Evolutionary conservation across 1,139 yeast genomes (phyloP).

Genomic region (Hansenula lynferdii): DNA sequence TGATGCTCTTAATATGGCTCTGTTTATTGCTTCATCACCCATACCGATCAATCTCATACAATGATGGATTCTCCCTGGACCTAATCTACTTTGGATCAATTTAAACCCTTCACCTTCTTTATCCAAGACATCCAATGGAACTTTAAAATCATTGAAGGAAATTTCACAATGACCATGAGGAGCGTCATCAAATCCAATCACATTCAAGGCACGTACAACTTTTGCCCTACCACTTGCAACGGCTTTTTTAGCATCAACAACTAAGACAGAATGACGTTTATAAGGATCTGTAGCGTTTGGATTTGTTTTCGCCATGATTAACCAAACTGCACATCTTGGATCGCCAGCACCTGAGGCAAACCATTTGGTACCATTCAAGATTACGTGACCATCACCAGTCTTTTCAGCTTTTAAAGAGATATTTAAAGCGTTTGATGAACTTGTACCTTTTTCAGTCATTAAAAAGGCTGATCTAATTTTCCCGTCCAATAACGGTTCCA

Average conservation of each 20-base stretch:
- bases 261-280: slow-evolving; percentile 55
- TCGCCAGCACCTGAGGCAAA: slow-evolving; percentile 77
- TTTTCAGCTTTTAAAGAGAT: slow-evolving; percentile 45
- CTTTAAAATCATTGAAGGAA: slow-evolving; percentile 45
- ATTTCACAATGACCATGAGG: slow-evolving; percentile 75
- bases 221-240: slow-evolving; percentile 47
- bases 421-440: slow-evolving; percentile 66
- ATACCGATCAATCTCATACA: slow-evolving; percentile 69
- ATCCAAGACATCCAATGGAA: slow-evolving; percentile 43
- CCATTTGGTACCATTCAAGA: slow-evolving; percentile 67
- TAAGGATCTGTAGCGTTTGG: slow-evolving; percentile 35
- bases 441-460: slow-evolving; percentile 66
- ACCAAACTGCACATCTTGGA: slow-evolving; percentile 57
- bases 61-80: slow-evolving; percentile 73
- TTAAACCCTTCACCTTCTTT: slow-evolving; percentile 61
- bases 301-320: slow-evolving; percentile 62
- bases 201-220: slow-evolving; percentile 49
- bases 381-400: slow-evolving; percentile 43
- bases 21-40: slow-evolving; percentile 56
- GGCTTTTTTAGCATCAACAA: slow-evolving; percentile 51
- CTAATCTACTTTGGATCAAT: slow-evolving; percentile 63
- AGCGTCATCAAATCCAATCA: slow-evolving; percentile 67
- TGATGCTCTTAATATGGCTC: slow-evolving; percentile 51
- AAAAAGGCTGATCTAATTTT: slow-evolving; percentile 61
- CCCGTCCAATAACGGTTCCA: slow-evolving; percentile 54